phyloP scores from a whole-genome alignment of 208 protist genomes.

The Histomonas meleagridis region DNA sequence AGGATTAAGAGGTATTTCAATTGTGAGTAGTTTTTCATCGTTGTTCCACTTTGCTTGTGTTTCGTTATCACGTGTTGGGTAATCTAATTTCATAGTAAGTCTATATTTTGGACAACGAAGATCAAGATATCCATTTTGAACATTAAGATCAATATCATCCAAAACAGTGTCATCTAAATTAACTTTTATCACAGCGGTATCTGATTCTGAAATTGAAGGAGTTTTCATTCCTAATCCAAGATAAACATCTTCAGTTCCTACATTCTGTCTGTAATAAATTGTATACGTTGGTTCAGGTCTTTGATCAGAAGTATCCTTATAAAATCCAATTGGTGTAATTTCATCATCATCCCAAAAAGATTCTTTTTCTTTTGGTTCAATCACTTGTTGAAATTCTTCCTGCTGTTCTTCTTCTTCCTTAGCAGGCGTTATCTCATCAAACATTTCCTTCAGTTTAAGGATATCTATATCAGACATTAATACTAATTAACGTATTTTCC shows the following conservation, averaged over 20 bases:
- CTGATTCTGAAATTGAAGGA: background rate
- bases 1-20: background rate
- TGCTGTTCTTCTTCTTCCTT: background rate
- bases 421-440: background rate
- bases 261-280: background rate
- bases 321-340: constrained; percentile 32
- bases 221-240: background rate
- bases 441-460: background rate
- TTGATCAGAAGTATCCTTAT: background rate
- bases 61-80: background rate
- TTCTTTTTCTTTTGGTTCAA: constrained; percentile 32
- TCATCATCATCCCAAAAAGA: constrained; percentile 28
- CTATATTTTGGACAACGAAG: background rate
- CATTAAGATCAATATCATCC: constrained; percentile 29
- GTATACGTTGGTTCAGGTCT: background rate
- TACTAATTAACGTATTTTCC: too few relatives aligned
- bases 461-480: too few relatives aligned
- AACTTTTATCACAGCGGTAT: background rate
- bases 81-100: constrained; percentile 27
- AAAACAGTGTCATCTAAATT: background rate
- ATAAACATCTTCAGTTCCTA: constrained; percentile 35
- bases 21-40: background rate
- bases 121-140: background rate
- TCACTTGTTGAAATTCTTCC: background rate
- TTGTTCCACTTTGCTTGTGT: background rate